phyloP scores from a whole-genome alignment of 2,329 filamentous ascomycete genomes.

The Cercospora nicotianae region DNA sequence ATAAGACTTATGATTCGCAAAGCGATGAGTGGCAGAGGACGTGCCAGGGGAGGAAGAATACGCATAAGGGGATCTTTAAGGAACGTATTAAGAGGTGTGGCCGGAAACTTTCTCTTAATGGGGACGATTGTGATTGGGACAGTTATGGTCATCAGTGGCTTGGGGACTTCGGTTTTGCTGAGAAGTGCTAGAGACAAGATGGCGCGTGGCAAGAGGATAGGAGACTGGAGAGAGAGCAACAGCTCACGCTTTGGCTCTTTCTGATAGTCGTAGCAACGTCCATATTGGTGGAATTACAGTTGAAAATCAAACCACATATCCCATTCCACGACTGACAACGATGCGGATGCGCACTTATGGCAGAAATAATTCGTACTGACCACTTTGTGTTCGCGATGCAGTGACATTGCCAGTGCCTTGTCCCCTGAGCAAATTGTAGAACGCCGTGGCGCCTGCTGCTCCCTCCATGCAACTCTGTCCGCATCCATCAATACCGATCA shows the following conservation, averaged over 20 bases:
- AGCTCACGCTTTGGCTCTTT: neutral
- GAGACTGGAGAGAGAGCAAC: neutral
- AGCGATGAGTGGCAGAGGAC: conserved; percentile 12
- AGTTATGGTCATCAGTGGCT: neutral
- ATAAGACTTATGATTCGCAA: conserved; percentile 5
- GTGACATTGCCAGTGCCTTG: neutral
- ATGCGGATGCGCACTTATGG: neutral
- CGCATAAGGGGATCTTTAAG: neutral
- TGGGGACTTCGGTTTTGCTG: neutral
- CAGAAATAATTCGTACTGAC: neutral
- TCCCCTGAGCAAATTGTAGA: neutral
- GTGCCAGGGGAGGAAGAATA: conserved; percentile 4
- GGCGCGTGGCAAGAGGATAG: neutral
- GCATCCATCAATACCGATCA: conserved; percentile 13
- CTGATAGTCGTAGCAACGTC: neutral
- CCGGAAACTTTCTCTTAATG: neutral
- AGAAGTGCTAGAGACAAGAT: neutral
- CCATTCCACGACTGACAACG: neutral
- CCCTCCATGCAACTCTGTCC: too few relatives aligned
- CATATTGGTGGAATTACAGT: neutral
- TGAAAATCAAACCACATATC: neutral
- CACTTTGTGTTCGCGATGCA: neutral
- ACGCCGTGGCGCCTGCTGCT: neutral
- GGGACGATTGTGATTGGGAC: neutral
- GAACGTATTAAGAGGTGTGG: neutral